These are phyloP conservation scores for Achaetomium macrosporum DNA, from an alignment of 2,329 filamentous ascomycete species.

Conservation along the genomic window DNA sequence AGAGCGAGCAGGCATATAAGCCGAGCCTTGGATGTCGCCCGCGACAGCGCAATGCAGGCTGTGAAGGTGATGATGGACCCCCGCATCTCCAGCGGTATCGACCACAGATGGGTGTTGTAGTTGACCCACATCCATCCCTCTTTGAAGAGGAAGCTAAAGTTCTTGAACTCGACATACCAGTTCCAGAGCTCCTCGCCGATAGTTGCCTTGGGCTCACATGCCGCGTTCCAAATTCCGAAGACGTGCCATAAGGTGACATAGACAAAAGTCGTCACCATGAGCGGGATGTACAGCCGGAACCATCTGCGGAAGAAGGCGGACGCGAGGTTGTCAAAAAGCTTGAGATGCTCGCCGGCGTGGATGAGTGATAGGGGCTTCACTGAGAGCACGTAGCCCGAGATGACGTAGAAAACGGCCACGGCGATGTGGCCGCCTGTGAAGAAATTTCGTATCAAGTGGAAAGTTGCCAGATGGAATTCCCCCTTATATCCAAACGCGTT, in stretches of 20 bases:
- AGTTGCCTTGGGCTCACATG: conserved; percentile 34
- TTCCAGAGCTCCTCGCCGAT: conserved; percentile 45
- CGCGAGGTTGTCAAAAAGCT: conserved; percentile 36
- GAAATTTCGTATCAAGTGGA: conserved; percentile 55
- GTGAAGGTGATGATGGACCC: conserved; percentile 61
- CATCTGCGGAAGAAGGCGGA: conserved; percentile 46
- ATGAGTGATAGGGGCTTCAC: conserved; percentile 43
- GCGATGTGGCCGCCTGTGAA: conserved; percentile 58
- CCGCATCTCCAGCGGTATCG: conserved; percentile 57
- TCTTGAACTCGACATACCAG: conserved; percentile 54
- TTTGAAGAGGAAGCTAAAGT: conserved; percentile 62
- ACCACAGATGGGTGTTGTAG: conserved; percentile 58
- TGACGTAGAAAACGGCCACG: conserved; percentile 47
- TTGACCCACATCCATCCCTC: conserved; percentile 50
- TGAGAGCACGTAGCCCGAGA: conserved; percentile 49
- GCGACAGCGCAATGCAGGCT: conserved; percentile 49
- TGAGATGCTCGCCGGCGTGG: conserved; percentile 35
- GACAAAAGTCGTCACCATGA: conserved; percentile 50
- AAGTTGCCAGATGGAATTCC: conserved; percentile 42
- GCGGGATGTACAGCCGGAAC: conserved; percentile 44
- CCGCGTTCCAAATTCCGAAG: conserved; percentile 41
- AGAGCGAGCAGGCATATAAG: conserved; percentile 48
- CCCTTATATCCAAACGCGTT: conserved; percentile 47
- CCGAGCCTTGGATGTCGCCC: conserved; percentile 48
- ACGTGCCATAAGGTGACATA: conserved; percentile 50